phyloP scores from a whole-genome alignment of 2,329 filamentous ascomycete species.

The Periconia digitata region DNA sequence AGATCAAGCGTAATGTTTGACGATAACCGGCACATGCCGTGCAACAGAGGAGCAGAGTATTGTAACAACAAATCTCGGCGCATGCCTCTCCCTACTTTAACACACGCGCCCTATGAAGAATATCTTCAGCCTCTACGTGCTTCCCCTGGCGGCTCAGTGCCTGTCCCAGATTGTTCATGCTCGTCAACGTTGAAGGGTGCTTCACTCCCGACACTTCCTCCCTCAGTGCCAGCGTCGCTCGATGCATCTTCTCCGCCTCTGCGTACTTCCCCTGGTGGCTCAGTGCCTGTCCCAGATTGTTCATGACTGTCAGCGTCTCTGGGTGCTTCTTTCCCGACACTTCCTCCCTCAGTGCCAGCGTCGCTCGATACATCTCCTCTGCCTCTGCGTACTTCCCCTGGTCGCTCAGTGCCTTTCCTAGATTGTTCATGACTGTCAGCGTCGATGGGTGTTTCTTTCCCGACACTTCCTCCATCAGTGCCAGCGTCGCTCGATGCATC shows the following conservation, averaged over 20 bases:
- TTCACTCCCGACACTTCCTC: not conserved
- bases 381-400: conserved; percentile 5
- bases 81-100: not conserved
- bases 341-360: no score
- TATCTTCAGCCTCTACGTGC: conserved; percentile 2
- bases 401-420: conserved; percentile 1
- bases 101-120: not conserved
- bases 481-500: conserved; percentile 3
- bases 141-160: not conserved
- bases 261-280: conserved; percentile 4
- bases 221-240: not conserved
- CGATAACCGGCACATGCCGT: not conserved
- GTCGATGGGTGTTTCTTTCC: conserved; percentile 1
- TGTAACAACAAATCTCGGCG: not conserved
- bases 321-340: no score
- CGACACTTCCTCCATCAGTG: not conserved
- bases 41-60: not conserved
- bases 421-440: not conserved
- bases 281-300: no score
- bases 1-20: not conserved
- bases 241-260: not conserved
- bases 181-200: not conserved
- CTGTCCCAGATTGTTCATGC: not conserved
- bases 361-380: no score
- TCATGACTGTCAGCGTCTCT: no score